phyloP scores from a whole-genome alignment of 2,329 filamentous ascomycete species.

The Aspergillus piperis region DNA sequence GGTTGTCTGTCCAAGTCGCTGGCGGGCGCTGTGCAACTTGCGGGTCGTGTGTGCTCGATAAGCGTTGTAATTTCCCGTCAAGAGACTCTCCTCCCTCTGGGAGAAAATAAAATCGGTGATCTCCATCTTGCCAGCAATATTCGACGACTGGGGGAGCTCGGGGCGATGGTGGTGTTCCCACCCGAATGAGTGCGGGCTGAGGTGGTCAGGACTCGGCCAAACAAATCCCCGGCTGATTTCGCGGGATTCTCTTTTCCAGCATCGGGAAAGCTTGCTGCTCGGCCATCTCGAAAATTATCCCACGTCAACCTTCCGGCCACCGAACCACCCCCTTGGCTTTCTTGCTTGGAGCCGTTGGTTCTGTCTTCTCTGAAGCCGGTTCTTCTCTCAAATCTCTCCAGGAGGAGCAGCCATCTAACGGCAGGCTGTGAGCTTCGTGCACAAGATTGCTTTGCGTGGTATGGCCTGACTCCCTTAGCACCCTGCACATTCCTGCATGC shows the following conservation, averaged over 20 bases:
- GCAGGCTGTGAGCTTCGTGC: constrained; percentile 14
- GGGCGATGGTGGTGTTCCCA: constrained; percentile 6
- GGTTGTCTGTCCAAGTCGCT: constrained; percentile 80
- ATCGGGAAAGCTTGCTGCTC: constrained; percentile 23
- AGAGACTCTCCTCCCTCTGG: constrained; percentile 77
- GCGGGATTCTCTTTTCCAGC: constrained; percentile 31
- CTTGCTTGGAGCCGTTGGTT: not conserved
- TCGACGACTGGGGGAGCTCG: constrained; percentile 3
- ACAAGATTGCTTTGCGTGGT: constrained; percentile 12
- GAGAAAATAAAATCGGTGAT: constrained; percentile 82
- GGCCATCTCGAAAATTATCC: constrained; percentile 22
- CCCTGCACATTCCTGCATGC: constrained; percentile 4
- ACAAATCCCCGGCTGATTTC: constrained; percentile 31
- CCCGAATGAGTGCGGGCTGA: constrained; percentile 23
- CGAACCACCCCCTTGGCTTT: not conserved
- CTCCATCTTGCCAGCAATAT: constrained; percentile 63
- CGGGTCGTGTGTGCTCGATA: constrained; percentile 80
- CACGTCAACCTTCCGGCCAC: constrained; percentile 14
- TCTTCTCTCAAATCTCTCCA: not conserved
- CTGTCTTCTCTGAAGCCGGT: not conserved
- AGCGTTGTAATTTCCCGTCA: constrained; percentile 83
- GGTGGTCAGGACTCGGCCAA: constrained; percentile 36
- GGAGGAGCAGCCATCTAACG: not conserved
- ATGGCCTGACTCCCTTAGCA: constrained; percentile 9
- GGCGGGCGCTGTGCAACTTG: constrained; percentile 78